Base-by-base conservation (phyloP, 768 basidiomycete genomes). In the Tephrocybe rancida region DNA sequence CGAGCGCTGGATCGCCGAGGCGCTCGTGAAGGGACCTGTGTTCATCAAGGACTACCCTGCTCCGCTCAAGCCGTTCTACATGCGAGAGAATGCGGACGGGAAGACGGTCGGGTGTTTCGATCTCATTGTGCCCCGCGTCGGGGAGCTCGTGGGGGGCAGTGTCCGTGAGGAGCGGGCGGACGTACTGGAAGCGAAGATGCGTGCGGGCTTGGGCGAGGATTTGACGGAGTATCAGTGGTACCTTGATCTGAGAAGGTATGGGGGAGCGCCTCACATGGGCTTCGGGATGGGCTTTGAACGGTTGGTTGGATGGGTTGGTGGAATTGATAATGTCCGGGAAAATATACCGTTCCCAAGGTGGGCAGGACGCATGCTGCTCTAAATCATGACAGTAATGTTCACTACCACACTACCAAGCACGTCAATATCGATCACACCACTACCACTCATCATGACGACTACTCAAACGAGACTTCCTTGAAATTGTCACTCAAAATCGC, bases 221-320 rank as follows among this genome's bases (percentile, higher is more conserved):
- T 66, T 68, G 44, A 65, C 64, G 10, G 70, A 64, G 19, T 79
- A 77, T 56, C 67, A 69, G 39, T 92, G 90, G 90, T 99, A 99
- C 70, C 56, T 86, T 46, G 94, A 97, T 61, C 66, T 97, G 59
- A 76, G 96, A 54, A 78, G 78, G 62, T 95, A 82, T 61, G 97
- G 97, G 9, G 87, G 88, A 16, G 88, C 91, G 18, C 90, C 93
- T 2, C 96, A 98, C 70, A 95, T 91, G 14, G 97, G 97, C 14
- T 98, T 94, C 70, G 97, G 97, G 5, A 78, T 98, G 76, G 97
- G 97, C 1, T 97, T 96, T 63, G 97, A 99, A 69, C 76, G 97
- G 55, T 74, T 97, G 18, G 77, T 98, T 16, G 83, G 85, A 39
- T 96, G 92, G 90, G 70, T 97, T 10, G 85, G 87, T 18, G 95